Base-by-base conservation (phyloP, 192 early-diverging fungal species). In the Backusella tuberculispora region DNA sequence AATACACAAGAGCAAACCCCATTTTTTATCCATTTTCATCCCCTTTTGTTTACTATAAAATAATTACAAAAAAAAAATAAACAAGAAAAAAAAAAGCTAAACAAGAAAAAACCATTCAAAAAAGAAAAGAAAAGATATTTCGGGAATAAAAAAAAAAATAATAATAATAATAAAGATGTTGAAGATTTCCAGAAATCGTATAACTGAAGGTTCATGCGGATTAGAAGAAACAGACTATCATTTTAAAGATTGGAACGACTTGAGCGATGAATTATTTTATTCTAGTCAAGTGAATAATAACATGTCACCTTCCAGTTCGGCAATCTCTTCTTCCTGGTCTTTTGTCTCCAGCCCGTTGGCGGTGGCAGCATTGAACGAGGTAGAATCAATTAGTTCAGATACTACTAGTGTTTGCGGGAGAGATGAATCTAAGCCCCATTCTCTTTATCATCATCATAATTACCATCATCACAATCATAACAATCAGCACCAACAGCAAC, bases 31-130 rank as follows among this genome's bases (percentile, higher is more conserved):
- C 10, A 56, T 56, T 21, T 56, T 56, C 19, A 56, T 56, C 50
- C 50, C 19, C 50, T 56, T 56, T 0, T 56, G 50, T 21, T 56
- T 56, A 56, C 19, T 21, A 56, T 56, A 56, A 56, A 56, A 56
- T 56, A 56, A 38, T 17, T 40, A 65, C 26, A 66, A 10, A n/a
- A 47, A 19, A 72, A 53, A 72, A 72, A 24, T 40, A 46, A 46
- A 71, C 17, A 47, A 26, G 37, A 56, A 72, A 56, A 37, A 72
- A 72, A 40, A 24, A 14, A 68, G 4, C 44, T 13, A 53, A 53
- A 71, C 13, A 34, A 34, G 29, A 34, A 34, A 34, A 60, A 19
- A 26, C 10, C 26, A 60, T 60, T 12, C 2, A 48, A 72, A 42
- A 46, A 17, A 45, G 8, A 56, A 53, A 42, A 60, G 34, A 6